A percentile compares a stretch with the other conserved stretches of the same genome.
These are phyloP conservation scores for Lepiota subincarnata DNA, from an alignment of 768 basidiomycete genomes.

Conservation along the genomic window DNA sequence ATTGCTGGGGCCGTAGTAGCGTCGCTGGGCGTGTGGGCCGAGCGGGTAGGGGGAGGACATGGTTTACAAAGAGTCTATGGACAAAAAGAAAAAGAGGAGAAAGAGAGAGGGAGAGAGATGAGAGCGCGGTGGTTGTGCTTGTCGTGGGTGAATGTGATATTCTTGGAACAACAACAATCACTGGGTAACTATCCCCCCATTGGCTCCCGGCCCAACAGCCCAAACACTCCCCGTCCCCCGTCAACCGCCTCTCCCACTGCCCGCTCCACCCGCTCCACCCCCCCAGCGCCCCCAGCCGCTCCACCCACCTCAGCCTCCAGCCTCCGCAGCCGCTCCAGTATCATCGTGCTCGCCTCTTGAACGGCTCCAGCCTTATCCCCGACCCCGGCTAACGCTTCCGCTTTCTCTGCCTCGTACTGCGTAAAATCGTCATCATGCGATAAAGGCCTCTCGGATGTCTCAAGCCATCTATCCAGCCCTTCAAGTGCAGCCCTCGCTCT, in stretches of 20 bases:
- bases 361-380: conserved; percentile 32
- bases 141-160: background rate
- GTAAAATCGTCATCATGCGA: conserved; percentile 29
- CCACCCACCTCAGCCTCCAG: conserved; percentile 38
- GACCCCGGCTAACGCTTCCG: conserved; percentile 28
- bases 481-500: conserved; percentile 48
- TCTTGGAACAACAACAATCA: conserved; percentile 15
- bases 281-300: conserved; percentile 23
- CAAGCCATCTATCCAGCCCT: conserved; percentile 46
- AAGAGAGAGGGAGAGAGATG: conserved; percentile 13
- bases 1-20: conserved; percentile 35
- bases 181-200: conserved; percentile 14
- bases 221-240: conserved; percentile 34
- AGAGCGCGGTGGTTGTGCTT: conserved; percentile 2
- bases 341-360: conserved; percentile 41
- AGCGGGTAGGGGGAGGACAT: conserved; percentile 25
- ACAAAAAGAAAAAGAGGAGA: conserved; percentile 15
- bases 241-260: conserved; percentile 34
- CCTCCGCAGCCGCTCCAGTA: conserved; percentile 50
- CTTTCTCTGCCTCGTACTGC: conserved; percentile 30
- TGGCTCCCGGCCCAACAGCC: conserved; percentile 32
- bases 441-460: background rate
- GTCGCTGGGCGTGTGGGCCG: conserved; percentile 35
- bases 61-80: conserved; percentile 14
- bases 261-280: conserved; percentile 43